Evolutionary conservation across 371 early-diverging fungal genomes (phyloP).

Genomic region (Apophysomyces variabilis): DNA sequence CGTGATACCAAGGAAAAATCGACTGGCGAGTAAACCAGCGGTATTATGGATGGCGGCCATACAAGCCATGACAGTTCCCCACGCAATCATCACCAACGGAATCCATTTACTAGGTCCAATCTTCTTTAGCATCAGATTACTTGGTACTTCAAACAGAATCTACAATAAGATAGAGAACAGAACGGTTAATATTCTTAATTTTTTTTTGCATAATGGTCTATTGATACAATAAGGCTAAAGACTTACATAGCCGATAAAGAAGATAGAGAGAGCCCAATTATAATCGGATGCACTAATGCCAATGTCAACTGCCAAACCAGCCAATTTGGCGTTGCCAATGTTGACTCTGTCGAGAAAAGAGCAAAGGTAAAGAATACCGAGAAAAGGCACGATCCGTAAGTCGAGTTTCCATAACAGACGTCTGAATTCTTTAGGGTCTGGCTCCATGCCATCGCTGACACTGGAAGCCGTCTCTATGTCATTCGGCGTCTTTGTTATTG

Average conservation of each 20-base stretch:
- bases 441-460: neutral
- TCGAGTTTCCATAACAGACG: constrained; percentile 26
- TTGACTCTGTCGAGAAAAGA: constrained; percentile 61
- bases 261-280: constrained; percentile 64
- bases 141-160: constrained; percentile 72
- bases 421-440: constrained; percentile 18
- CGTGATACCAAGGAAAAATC: constrained; percentile 75
- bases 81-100: constrained; percentile 59
- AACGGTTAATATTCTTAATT: constrained; percentile 4
- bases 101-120: constrained; percentile 75
- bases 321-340: constrained; percentile 65
- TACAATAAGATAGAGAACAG: constrained; percentile 18
- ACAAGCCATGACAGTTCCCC: constrained; percentile 50
- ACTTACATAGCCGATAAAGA: constrained; percentile 65
- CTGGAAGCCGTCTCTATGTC: neutral
- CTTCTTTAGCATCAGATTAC: constrained; percentile 70
- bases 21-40: constrained; percentile 55
- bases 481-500: neutral
- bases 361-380: constrained; percentile 55
- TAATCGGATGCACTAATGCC: constrained; percentile 50
- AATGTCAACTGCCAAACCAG: constrained; percentile 50
- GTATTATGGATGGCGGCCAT: constrained; percentile 52
- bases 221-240: too few species aligned
- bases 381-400: constrained; percentile 32
- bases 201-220: neutral